Evolutionary conservation across 2,329 filamentous ascomycete genomes (phyloP).

Genomic region (Sodiomyces alkalinus): DNA sequence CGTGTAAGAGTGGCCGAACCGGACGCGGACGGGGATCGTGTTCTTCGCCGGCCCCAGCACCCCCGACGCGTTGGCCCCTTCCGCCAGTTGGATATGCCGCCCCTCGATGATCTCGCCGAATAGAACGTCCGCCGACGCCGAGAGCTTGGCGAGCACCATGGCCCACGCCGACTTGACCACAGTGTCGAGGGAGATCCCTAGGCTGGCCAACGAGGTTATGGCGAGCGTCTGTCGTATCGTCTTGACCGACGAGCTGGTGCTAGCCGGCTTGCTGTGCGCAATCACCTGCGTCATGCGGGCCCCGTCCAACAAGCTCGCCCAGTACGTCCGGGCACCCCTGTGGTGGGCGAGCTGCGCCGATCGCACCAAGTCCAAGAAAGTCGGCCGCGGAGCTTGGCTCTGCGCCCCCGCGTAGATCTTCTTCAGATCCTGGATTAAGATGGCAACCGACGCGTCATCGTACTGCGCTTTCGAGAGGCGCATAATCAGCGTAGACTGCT

Average conservation of each 20-base stretch:
- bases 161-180: slow-evolving; percentile 45
- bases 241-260: slow-evolving; percentile 21
- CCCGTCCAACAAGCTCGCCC: slow-evolving; percentile 27
- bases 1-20: slow-evolving; percentile 25
- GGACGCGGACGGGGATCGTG: slow-evolving; percentile 31
- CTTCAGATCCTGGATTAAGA: slow-evolving; percentile 32
- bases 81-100: slow-evolving; percentile 24
- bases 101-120: slow-evolving; percentile 39
- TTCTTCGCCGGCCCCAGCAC: slow-evolving; percentile 32
- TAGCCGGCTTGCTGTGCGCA: slow-evolving; percentile 23
- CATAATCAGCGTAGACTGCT: slow-evolving; percentile 30
- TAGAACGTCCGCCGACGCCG: slow-evolving; percentile 32
- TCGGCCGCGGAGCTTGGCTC: slow-evolving; percentile 19
- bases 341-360: slow-evolving; percentile 20
- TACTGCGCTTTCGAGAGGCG: slow-evolving; percentile 34
- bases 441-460: slow-evolving; percentile 27
- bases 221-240: slow-evolving; percentile 24
- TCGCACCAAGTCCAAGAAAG: slow-evolving; percentile 32
- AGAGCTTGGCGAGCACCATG: slow-evolving; percentile 34
- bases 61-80: slow-evolving; percentile 38
- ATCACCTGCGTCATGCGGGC: slow-evolving; percentile 30
- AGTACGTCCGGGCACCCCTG: slow-evolving; percentile 26
- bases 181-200: slow-evolving; percentile 32
- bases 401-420: slow-evolving; percentile 25
- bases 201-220: slow-evolving; percentile 23